Conservation (phyloP, 345 rosid genomes). For the Excoecaria cochinchinensis region DNA sequence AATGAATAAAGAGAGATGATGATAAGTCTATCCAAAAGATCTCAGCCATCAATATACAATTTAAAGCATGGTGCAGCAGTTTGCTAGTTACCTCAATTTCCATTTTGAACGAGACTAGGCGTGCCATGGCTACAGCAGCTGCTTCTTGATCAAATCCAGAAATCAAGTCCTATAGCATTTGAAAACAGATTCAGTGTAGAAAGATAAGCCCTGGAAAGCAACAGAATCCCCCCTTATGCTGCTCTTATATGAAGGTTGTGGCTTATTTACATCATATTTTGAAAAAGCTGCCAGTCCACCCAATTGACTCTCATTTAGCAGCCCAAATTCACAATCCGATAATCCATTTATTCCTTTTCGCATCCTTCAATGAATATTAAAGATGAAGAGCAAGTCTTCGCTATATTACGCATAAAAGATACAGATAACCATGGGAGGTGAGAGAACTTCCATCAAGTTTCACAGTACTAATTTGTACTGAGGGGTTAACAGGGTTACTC, state of each 20-base stretch:
- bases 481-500: too few relatives aligned
- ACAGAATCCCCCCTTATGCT: neutral
- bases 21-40: neutral
- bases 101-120: conserved; percentile 89
- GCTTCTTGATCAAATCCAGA: conserved; percentile 99
- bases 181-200: neutral
- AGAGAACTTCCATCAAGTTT: too few relatives aligned
- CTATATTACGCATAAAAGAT: too few relatives aligned
- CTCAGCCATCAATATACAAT: conserved; percentile 4
- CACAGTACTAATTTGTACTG: too few relatives aligned
- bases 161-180: conserved; percentile 68
- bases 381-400: too few relatives aligned
- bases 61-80: neutral
- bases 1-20: neutral
- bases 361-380: neutral
- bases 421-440: too few relatives aligned
- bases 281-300: neutral
- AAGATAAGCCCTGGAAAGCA: neutral
- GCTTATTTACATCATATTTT: neutral
- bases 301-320: neutral
- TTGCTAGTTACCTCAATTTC: conserved; percentile 72
- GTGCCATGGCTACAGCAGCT: conserved; percentile 94
- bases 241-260: neutral
- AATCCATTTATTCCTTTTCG: neutral
- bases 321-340: neutral